Evolutionary conservation across 352 stramenopile species (phyloP).

Genomic region (Phytopythium litorale): DNA sequence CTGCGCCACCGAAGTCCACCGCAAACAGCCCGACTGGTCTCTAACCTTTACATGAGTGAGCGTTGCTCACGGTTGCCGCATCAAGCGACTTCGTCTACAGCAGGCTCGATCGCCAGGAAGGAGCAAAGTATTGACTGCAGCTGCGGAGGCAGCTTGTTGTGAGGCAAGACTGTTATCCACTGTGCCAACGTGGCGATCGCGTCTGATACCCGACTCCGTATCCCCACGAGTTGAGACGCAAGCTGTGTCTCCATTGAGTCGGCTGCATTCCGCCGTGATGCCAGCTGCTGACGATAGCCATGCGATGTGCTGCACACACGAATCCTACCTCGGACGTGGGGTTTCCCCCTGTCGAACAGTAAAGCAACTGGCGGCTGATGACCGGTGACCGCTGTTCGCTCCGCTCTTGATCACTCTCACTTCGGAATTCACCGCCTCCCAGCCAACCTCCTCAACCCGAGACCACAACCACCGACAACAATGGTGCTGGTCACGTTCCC

Average conservation of each 20-base stretch:
- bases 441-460: not conserved
- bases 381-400: not conserved
- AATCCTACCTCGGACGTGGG: not conserved
- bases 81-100: not conserved
- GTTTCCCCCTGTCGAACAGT: not conserved
- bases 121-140: not conserved
- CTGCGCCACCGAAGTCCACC: not conserved
- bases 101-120: not conserved
- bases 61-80: conserved; percentile 6
- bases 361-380: not conserved
- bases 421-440: conserved; percentile 10
- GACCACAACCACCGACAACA: not conserved
- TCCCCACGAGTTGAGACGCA: not conserved
- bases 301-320: not conserved
- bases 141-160: not conserved
- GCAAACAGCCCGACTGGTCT: not conserved
- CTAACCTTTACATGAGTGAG: not conserved
- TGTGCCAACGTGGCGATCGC: not conserved
- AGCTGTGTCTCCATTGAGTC: not conserved
- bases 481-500: conserved; percentile 11
- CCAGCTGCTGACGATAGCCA: not conserved
- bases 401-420: conserved; percentile 5
- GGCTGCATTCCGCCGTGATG: not conserved
- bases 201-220: not conserved
- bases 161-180: not conserved